Evolutionary conservation across 2,329 filamentous ascomycete species (phyloP).

Genomic region (Colletotrichum sp.): DNA sequence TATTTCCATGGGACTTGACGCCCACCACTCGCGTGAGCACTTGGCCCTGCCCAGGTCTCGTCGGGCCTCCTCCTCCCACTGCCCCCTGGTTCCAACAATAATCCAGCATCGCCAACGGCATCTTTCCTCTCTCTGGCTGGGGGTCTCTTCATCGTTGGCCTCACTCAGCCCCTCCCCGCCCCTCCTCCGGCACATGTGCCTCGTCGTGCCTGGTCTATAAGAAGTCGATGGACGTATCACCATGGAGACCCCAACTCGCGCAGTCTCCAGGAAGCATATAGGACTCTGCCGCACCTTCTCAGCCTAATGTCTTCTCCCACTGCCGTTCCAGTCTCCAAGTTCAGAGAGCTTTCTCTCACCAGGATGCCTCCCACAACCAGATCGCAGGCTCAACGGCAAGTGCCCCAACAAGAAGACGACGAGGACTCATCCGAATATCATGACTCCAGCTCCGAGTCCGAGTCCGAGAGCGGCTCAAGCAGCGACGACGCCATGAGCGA

Average conservation of each 20-base stretch:
- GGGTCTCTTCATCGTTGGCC: slow-evolving; percentile 14
- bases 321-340: slow-evolving; percentile 37
- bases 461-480: slow-evolving; percentile 26
- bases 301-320: slow-evolving; percentile 24
- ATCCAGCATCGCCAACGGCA: slow-evolving; percentile 4
- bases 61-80: neutral
- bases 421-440: slow-evolving; percentile 11
- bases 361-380: slow-evolving; percentile 41
- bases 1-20: neutral
- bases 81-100: neutral
- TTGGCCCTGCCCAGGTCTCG: neutral
- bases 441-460: slow-evolving; percentile 32
- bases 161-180: slow-evolving; percentile 2
- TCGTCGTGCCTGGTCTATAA: slow-evolving; percentile 4
- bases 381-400: slow-evolving; percentile 31
- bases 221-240: slow-evolving; percentile 1
- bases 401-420: slow-evolving; percentile 18
- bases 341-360: slow-evolving; percentile 47
- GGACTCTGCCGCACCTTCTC: neutral
- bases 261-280: slow-evolving; percentile 7
- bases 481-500: slow-evolving; percentile 26
- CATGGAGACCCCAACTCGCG: slow-evolving; percentile 3
- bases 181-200: neutral
- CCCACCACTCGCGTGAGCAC: neutral
- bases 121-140: neutral